Conservation (phyloP, 164 flowering plant genomes). For the Kingdonia uniflora region DNA sequence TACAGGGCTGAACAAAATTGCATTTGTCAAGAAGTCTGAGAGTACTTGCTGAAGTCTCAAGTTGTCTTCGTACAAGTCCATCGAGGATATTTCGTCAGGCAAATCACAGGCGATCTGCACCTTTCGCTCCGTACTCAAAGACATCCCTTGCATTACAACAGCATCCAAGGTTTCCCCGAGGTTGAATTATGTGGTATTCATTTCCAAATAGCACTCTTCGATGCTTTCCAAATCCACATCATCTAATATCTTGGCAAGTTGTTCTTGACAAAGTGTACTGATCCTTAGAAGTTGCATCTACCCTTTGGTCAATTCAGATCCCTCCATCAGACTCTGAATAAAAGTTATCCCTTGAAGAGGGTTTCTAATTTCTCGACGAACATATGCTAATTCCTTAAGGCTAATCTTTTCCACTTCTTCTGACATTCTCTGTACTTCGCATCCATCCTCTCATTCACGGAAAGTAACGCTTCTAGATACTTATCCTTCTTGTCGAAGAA, state of each 20-base stretch:
- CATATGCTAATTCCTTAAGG: no score
- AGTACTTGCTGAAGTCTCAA: no score
- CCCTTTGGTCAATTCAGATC: constrained; percentile 39
- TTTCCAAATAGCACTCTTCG: constrained; percentile 56
- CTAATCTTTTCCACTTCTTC: constrained; percentile 51
- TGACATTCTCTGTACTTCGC: constrained; percentile 44
- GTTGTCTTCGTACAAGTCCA: no score
- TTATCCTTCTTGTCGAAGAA: constrained; percentile 41
- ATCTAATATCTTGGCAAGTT: no score
- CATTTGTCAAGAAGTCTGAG: constrained; percentile 53
- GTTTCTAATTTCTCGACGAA: no score
- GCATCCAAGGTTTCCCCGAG: constrained; percentile 54
- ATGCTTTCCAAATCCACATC: no score
- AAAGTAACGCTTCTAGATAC: no score
- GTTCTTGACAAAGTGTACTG: constrained; percentile 37
- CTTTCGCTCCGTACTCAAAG: constrained; percentile 43
- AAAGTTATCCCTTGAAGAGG: constrained; percentile 46
- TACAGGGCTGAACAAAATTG: constrained; percentile 45
- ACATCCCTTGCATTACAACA: no score
- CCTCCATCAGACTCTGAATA: constrained; percentile 35
- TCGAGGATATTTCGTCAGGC: constrained; percentile 40
- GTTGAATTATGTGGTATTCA: constrained; percentile 41
- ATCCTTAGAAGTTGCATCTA: constrained; percentile 43
- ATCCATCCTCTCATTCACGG: constrained; percentile 34
- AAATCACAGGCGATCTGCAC: constrained; percentile 41